These are phyloP conservation scores for Eimeria sp. DNA, from an alignment of 169 alveolate genomes.

Conservation along the genomic window DNA sequence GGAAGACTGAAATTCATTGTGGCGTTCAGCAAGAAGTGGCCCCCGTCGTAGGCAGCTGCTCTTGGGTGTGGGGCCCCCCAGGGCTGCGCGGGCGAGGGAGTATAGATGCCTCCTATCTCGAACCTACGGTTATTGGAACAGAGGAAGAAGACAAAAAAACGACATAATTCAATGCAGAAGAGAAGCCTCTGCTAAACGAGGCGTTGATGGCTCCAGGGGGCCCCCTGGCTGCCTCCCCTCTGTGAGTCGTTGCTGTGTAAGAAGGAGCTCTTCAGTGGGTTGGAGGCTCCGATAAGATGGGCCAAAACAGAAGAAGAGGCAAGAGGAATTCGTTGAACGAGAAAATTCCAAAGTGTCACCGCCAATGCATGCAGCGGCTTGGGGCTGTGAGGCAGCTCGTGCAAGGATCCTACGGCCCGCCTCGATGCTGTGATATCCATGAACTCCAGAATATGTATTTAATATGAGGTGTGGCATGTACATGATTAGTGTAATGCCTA, in stretches of 20 bases:
- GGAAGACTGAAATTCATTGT: conserved; percentile 54
- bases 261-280: neutral
- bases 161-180: neutral
- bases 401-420: neutral
- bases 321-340: neutral
- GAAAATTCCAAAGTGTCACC: neutral
- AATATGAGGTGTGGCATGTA: neutral
- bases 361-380: conserved; percentile 12
- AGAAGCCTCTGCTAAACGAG: neutral
- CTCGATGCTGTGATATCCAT: neutral
- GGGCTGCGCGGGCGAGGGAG: conserved; percentile 8
- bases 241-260: neutral
- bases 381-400: conserved; percentile 48
- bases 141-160: neutral
- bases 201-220: neutral
- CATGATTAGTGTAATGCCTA: neutral
- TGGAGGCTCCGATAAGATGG: neutral
- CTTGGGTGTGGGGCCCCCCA: conserved; percentile 42
- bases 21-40: neutral
- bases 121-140: neutral
- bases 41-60: conserved; percentile 4
- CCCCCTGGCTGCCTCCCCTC: conserved; percentile 7
- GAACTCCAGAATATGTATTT: neutral
- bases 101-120: neutral
- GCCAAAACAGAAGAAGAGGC: neutral